These are phyloP conservation scores for Bipolaris cookei DNA, from an alignment of 2,329 filamentous ascomycete species.

Conservation along the genomic window DNA sequence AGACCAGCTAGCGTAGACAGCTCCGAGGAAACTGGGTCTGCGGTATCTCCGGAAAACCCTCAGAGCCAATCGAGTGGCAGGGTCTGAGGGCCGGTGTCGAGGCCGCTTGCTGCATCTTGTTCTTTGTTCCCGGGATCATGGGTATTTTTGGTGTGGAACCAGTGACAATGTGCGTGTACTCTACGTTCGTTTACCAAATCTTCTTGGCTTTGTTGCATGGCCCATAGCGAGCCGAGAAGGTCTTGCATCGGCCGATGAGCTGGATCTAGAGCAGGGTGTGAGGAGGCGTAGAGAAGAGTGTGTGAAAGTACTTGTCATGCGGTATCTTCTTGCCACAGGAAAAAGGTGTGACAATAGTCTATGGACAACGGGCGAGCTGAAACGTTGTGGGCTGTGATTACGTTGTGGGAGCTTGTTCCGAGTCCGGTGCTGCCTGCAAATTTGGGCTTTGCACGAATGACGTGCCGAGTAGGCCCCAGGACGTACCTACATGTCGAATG, in stretches of 20 bases:
- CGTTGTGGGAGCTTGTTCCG: not conserved
- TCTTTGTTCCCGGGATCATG: slow-evolving; percentile 24
- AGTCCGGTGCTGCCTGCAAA: not conserved
- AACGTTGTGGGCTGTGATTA: not conserved
- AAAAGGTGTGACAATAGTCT: not conserved
- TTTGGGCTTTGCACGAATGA: not conserved
- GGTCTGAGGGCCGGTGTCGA: slow-evolving; percentile 4
- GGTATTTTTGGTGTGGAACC: slow-evolving; percentile 26
- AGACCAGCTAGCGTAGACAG: slow-evolving; percentile 1
- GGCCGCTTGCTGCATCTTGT: slow-evolving; percentile 15
- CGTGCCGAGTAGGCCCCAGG: not conserved
- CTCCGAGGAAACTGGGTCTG: slow-evolving; percentile 1
- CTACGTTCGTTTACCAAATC: not conserved
- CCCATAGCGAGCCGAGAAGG: not conserved
- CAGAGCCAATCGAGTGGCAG: slow-evolving; percentile 6
- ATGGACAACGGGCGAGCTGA: not conserved
- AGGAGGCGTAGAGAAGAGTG: no score
- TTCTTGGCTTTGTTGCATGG: not conserved
- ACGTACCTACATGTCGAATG: not conserved
- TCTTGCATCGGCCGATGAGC: no score
- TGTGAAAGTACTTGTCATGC: not conserved
- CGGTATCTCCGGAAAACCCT: slow-evolving; percentile 1
- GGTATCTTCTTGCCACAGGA: no score
- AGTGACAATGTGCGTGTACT: slow-evolving; percentile 30
- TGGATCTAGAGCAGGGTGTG: no score